These are phyloP conservation scores for Phytopythium ostracodes DNA, from an alignment of 352 stramenopile species.

Conservation along the genomic window DNA sequence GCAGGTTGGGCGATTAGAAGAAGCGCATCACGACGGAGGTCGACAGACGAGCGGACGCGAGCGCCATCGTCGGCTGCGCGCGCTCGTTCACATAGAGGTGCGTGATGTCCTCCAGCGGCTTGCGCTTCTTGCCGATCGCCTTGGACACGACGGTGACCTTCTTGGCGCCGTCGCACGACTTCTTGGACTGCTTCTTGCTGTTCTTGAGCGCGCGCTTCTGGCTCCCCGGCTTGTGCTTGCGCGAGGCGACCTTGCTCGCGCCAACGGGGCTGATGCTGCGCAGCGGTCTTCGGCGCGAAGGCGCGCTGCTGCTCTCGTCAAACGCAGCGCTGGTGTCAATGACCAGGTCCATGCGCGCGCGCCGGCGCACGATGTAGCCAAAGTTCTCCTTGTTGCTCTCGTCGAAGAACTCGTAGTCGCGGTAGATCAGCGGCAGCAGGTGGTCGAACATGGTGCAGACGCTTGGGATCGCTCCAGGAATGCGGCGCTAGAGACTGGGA, in stretches of 20 bases:
- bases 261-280: conserved; percentile 12
- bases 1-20: conserved; percentile 21
- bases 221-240: conserved; percentile 12
- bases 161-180: conserved; percentile 9
- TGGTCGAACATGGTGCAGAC: conserved; percentile 29
- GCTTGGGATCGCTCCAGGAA: background rate
- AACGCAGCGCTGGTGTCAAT: background rate
- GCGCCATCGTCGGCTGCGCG: conserved; percentile 6
- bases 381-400: conserved; percentile 70
- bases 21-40: conserved; percentile 51
- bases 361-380: conserved; percentile 45
- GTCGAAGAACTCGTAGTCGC: conserved; percentile 35
- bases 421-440: conserved; percentile 35
- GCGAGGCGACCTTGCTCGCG: conserved; percentile 14
- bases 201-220: conserved; percentile 18
- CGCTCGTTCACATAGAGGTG: conserved; percentile 54
- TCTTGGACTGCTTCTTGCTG: conserved; percentile 20
- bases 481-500: background rate
- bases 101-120: conserved; percentile 62
- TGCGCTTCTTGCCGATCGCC: conserved; percentile 26
- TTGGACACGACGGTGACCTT: conserved; percentile 17
- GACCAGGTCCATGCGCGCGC: conserved; percentile 2
- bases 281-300: conserved; percentile 17
- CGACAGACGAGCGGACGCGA: conserved; percentile 11
- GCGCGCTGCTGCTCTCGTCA: background rate